Base-by-base conservation (phyloP, 2,329 filamentous ascomycete genomes). In the Ceratocystis variospora region DNA sequence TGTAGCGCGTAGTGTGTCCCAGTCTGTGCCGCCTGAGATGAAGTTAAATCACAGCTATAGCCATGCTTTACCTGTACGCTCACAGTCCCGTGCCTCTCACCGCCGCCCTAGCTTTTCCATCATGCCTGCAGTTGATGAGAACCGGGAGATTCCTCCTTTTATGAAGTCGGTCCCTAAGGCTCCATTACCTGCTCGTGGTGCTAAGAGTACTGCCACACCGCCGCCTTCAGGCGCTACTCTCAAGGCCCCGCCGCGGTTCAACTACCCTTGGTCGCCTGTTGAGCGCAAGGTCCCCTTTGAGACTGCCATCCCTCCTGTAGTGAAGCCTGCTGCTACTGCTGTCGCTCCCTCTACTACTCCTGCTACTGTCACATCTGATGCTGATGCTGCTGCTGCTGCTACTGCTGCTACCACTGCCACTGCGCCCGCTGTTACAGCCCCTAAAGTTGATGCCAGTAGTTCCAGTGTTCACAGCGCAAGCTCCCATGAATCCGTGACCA, bases 11-110 rank as follows among this genome's bases (percentile, higher is more conserved):
- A 87, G 94, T 72, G 79, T 81, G 61, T 96, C 90, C 31, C 90
- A 96, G 75, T 96, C 92, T 4, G 93, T 96, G 0, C 93, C 93
- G 55, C 93, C 93, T 5, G 87, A 96, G 76, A 96, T 96, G 91
- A 50, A 61, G 5, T 28, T 68, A 4, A 68, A 68, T 31, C 66
- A 68, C 33, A 87, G 85, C 73, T 96, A 88, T 78, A 74, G 78
- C 53, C 72, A 74, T 68, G 73, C 73, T 67, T 72, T 67, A 67
- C 73, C 75, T 31, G 74, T 75, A 44, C 79, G 81, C 31, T 80
- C 79, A 53, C 77, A 80, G 70, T 84, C 81, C 61, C 81, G 82
- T 64, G 76, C 81, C 19, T 86, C 83, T 65, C 77, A 73, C 55
- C 82, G 86, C 64, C 83, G 87, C 1, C 87, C 88, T 0, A 89